Percentiles rank a stretch among this genome's conserved stretches.
Conservation (phyloP, 2,329 filamentous ascomycete species). For the Alternaria alternata region DNA sequence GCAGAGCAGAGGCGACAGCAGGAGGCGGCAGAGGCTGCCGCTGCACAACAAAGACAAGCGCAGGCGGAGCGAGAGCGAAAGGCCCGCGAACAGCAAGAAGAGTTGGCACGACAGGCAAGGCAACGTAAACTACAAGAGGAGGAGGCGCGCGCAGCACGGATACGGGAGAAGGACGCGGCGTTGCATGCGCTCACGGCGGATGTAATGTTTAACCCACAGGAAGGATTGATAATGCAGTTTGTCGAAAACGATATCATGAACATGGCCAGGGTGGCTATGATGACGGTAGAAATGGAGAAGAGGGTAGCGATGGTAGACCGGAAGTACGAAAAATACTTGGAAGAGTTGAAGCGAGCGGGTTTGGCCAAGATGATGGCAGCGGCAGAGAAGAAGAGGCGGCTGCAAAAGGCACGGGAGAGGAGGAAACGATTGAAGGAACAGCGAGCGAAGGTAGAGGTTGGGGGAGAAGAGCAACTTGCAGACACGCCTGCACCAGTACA, state of each 20-base stretch:
- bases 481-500: slow-evolving; percentile 9
- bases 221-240: slow-evolving; percentile 57
- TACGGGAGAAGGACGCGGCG: slow-evolving; percentile 29
- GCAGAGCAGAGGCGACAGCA: slow-evolving; percentile 16
- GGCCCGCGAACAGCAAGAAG: slow-evolving; percentile 31
- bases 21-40: slow-evolving; percentile 29
- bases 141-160: slow-evolving; percentile 23
- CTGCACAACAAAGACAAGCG: slow-evolving; percentile 23
- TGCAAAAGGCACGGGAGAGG: slow-evolving; percentile 30
- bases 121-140: slow-evolving; percentile 31
- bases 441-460: slow-evolving; percentile 18
- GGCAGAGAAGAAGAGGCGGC: slow-evolving; percentile 36
- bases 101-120: slow-evolving; percentile 28
- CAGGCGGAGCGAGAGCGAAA: slow-evolving; percentile 24
- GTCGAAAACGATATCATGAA: slow-evolving; percentile 51
- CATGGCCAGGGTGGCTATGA: slow-evolving; percentile 46
- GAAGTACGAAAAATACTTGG: slow-evolving; percentile 25
- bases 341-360: slow-evolving; percentile 29
- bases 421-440: slow-evolving; percentile 37
- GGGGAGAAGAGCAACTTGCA: slow-evolving; percentile 8
- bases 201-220: slow-evolving; percentile 48
- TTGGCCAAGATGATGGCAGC: slow-evolving; percentile 30
- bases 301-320: slow-evolving; percentile 27
- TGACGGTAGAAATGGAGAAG: slow-evolving; percentile 46
- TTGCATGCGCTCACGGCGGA: slow-evolving; percentile 48